phyloP scores from a whole-genome alignment of 805 yeast species.

The Teunomyces tritomae region DNA sequence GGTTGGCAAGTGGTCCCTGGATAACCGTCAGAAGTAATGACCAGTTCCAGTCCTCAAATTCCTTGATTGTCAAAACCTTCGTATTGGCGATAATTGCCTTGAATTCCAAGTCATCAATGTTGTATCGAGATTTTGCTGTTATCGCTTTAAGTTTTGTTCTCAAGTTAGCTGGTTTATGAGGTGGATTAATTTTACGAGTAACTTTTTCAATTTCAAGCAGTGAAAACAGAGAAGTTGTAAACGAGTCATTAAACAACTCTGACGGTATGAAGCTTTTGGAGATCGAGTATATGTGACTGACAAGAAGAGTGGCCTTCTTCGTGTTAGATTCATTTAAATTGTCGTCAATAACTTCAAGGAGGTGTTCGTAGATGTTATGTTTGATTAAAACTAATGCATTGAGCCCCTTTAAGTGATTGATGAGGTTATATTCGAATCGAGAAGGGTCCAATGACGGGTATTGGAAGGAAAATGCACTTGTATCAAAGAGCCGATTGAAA shows the following conservation, averaged over 20 bases:
- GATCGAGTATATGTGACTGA: slow-evolving; percentile 59
- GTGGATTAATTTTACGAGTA: slow-evolving; percentile 10
- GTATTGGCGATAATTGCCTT: slow-evolving; percentile 65
- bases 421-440: slow-evolving; percentile 41
- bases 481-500: neutral
- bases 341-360: slow-evolving; percentile 42
- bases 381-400: slow-evolving; percentile 54
- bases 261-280: slow-evolving; percentile 55
- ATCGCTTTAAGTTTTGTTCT: slow-evolving; percentile 19
- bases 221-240: slow-evolving; percentile 11
- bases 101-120: slow-evolving; percentile 62
- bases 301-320: slow-evolving; percentile 59
- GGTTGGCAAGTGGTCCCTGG: slow-evolving; percentile 77
- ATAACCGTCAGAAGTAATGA: slow-evolving; percentile 64
- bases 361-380: slow-evolving; percentile 47
- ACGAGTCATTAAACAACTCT: slow-evolving; percentile 25
- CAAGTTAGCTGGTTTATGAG: slow-evolving; percentile 15
- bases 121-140: slow-evolving; percentile 19
- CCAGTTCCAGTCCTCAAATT: slow-evolving; percentile 88
- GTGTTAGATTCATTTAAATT: slow-evolving; percentile 45
- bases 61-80: slow-evolving; percentile 73
- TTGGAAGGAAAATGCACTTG: slow-evolving; percentile 9
- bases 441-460: slow-evolving; percentile 17
- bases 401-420: slow-evolving; percentile 67
- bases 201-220: slow-evolving; percentile 47